Evolutionary conservation across 768 basidiomycete genomes (phyloP).

Genomic region (Kwoniella sp.): DNA sequence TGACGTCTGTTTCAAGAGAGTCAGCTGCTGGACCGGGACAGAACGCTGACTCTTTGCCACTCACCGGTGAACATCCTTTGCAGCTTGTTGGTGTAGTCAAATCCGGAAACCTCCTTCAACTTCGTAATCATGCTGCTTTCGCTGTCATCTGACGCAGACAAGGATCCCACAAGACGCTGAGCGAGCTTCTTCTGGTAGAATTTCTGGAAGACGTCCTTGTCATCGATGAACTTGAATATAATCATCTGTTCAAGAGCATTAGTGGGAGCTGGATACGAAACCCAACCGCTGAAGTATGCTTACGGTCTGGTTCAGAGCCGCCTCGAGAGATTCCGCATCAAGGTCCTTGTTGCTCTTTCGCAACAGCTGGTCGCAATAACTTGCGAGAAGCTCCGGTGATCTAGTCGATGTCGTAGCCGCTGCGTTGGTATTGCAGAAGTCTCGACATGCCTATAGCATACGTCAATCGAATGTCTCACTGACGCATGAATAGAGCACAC

Average conservation of each 20-base stretch:
- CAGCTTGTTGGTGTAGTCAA: slow-evolving; percentile 93
- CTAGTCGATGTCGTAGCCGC: slow-evolving; percentile 69
- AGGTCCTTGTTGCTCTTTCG: slow-evolving; percentile 93
- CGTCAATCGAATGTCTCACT: slow-evolving; percentile 1
- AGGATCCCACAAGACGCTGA: slow-evolving; percentile 82
- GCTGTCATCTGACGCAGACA: slow-evolving; percentile 90
- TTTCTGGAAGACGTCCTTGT: slow-evolving; percentile 97
- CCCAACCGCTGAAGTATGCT: too few species aligned
- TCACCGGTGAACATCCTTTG: slow-evolving; percentile 94
- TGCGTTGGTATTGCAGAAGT: slow-evolving; percentile 89
- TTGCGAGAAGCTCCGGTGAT: slow-evolving; percentile 87
- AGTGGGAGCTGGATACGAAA: too few species aligned
- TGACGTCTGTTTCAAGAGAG: slow-evolving; percentile 64
- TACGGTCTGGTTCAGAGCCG: slow-evolving; percentile 83
- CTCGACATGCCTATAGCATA: slow-evolving; percentile 71
- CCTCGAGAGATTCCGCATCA: slow-evolving; percentile 86
- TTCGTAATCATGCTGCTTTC: slow-evolving; percentile 98
- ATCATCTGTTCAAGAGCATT: slow-evolving; percentile 67
- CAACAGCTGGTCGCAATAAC: slow-evolving; percentile 81
- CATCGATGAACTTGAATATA: slow-evolving; percentile 95
- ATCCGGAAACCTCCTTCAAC: slow-evolving; percentile 91
- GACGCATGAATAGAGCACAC: slow-evolving; percentile 30
- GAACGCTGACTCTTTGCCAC: not conserved
- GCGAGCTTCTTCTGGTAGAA: slow-evolving; percentile 94
- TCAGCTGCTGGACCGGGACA: slow-evolving; percentile 11